Evolutionary conservation across 495 filamentous ascomycete genomes (phyloP).

Genomic region (Talaromyces trachyspermus): DNA sequence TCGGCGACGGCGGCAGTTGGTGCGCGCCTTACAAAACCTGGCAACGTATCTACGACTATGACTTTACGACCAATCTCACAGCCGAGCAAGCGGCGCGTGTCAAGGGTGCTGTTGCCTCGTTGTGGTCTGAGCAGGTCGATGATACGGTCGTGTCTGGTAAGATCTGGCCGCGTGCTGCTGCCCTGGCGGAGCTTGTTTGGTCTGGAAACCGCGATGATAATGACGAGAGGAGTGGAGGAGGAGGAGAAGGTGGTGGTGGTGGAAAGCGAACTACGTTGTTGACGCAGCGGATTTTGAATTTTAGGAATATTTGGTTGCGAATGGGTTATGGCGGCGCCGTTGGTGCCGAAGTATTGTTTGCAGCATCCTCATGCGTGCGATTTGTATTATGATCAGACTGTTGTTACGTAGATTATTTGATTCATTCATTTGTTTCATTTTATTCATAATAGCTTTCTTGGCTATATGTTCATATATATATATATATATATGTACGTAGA

Average conservation of each 20-base stretch:
- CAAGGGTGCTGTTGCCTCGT: constrained; percentile 41
- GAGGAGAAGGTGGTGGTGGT: too few species aligned
- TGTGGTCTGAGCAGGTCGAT: constrained; percentile 51
- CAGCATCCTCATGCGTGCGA: constrained; percentile 51
- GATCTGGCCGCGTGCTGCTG: constrained; percentile 51
- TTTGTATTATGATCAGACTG: constrained; percentile 42
- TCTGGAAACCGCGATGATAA: constrained; percentile 42
- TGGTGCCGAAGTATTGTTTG: constrained; percentile 49
- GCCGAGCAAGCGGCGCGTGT: constrained; percentile 34
- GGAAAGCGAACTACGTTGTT: constrained; percentile 42
- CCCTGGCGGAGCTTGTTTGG: constrained; percentile 47
- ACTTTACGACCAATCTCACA: constrained; percentile 46
- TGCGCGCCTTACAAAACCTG: constrained; percentile 54
- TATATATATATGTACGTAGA: too few species aligned
- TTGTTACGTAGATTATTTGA: constrained; percentile 16
- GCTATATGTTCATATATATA: too few species aligned
- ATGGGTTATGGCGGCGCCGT: constrained; percentile 40
- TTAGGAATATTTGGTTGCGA: constrained; percentile 51
- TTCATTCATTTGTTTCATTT: too few species aligned
- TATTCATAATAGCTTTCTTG: too few species aligned
- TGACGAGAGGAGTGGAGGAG: too few species aligned
- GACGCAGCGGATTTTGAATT: constrained; percentile 50
- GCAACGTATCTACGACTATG: constrained; percentile 55
- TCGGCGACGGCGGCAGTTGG: constrained; percentile 47
- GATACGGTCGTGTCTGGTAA: constrained; percentile 38